These are phyloP conservation scores for Holtermannia corniformis DNA, from an alignment of 768 basidiomycete genomes.

Conservation along the genomic window DNA sequence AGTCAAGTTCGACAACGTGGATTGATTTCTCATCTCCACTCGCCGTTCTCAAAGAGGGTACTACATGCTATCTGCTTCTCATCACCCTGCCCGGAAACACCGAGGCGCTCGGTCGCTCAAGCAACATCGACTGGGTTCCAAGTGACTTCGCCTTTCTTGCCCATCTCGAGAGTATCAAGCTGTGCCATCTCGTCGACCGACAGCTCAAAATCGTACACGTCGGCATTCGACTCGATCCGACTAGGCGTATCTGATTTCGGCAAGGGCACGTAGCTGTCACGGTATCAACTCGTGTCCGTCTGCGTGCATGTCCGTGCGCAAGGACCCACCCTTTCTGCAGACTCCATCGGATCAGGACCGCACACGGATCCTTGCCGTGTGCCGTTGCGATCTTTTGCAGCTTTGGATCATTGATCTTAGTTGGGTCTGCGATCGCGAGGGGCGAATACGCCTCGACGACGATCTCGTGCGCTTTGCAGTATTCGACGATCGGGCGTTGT, in stretches of 20 bases:
- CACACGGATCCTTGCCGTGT: slow-evolving; percentile 38
- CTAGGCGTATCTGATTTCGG: slow-evolving; percentile 66
- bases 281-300: slow-evolving; percentile 40
- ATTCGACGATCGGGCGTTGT: slow-evolving; percentile 64
- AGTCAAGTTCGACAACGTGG: too few species aligned
- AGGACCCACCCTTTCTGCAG: slow-evolving; percentile 49
- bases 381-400: slow-evolving; percentile 25
- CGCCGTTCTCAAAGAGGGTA: too few species aligned
- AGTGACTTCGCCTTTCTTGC: slow-evolving; percentile 59
- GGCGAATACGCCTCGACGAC: slow-evolving; percentile 42
- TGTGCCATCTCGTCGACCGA: slow-evolving; percentile 54
- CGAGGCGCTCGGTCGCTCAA: too few species aligned
- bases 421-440: slow-evolving; percentile 48
- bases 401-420: slow-evolving; percentile 23
- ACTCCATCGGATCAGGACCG: slow-evolving; percentile 46
- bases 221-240: slow-evolving; percentile 48
- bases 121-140: slow-evolving; percentile 72
- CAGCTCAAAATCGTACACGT: slow-evolving; percentile 59
- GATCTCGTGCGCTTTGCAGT: slow-evolving; percentile 56
- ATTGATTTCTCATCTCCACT: too few species aligned
- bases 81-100: too few species aligned
- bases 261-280: slow-evolving; percentile 64
- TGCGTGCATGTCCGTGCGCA: slow-evolving; percentile 53
- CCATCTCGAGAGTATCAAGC: slow-evolving; percentile 63
- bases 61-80: too few species aligned